Base-by-base conservation (phyloP, 768 basidiomycete species). In the Hypholoma fasciculare region DNA sequence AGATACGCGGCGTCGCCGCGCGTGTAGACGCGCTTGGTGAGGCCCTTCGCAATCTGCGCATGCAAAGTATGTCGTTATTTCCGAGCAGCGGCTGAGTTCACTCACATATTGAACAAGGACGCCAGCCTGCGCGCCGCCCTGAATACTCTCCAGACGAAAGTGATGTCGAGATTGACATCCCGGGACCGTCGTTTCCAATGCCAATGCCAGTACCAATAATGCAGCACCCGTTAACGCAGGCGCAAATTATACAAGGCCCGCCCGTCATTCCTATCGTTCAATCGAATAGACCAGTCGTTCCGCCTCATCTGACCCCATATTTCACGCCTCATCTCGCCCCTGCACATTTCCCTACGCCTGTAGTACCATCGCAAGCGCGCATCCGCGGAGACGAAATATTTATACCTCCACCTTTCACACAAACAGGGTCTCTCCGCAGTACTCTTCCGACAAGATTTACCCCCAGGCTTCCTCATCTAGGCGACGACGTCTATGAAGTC, bases 1-100 rank as follows among this genome's bases (percentile, higher is more conserved):
- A 93, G 67, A 72, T 94, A 39, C 79, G 79, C 16, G 83, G 82
- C 8, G 83, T 94, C 7, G 75, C 83, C 42, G 84, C 83, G 14
- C 82, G 89, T 9, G 76, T 94, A 7, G 77, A 79, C 36, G 76
- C 81, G 44, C 60, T 87, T 8, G 71, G 78, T 49, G 62, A 75
- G 58, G 76, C 78, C 16, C 68, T 82, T 38, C 69, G 72, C 36
- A 68, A 70, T 40, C 65, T 79, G 55, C 72, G 72, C 37, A 63
- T 74, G 78, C 79, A 63, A 59, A 75, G 58, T 61, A 48, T 42
- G 16, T 44, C 6, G 8, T 44, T 46, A 26, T 42, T 8, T 17
- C 7, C 49, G 38, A 17, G 2, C 44, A 42, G 3, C 30, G 13
- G n/a, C 7, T 43, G 1, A 11, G 44, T 49, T 5, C 47, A 47